Percentiles rank a stretch among this genome's conserved stretches.
phyloP scores from a whole-genome alignment of 225 moss, liverwort and hornwort species.

The Thuidium tamariscinum region DNA sequence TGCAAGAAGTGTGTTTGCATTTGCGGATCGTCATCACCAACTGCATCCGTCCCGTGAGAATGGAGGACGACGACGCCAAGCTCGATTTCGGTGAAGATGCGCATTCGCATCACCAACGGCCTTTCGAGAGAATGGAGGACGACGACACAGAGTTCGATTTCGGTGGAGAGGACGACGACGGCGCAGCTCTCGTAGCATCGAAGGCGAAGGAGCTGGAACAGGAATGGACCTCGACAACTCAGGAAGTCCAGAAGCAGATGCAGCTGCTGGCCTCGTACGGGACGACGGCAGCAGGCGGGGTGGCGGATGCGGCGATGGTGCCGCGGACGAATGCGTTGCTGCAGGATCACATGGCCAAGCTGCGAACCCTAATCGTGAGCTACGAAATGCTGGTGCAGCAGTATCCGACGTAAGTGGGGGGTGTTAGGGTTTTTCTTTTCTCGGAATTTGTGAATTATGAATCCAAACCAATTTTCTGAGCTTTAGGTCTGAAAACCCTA shows the following conservation, averaged over 20 bases:
- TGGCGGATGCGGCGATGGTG: slow-evolving; percentile 55
- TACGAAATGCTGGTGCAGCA: slow-evolving; percentile 75
- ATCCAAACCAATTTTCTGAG: neutral
- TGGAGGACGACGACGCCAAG: neutral
- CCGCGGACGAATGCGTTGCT: slow-evolving; percentile 77
- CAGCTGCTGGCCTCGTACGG: slow-evolving; percentile 55
- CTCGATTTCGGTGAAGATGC: slow-evolving; percentile 8
- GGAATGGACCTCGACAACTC: slow-evolving; percentile 32
- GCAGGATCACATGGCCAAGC: slow-evolving; percentile 62
- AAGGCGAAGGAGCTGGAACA: slow-evolving; percentile 30
- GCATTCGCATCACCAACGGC: neutral
- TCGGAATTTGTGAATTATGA: neutral
- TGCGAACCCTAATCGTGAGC: slow-evolving; percentile 55
- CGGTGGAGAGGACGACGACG: slow-evolving; percentile 16
- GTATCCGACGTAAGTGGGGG: slow-evolving; percentile 44
- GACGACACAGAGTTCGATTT: slow-evolving; percentile 7
- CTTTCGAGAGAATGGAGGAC: neutral
- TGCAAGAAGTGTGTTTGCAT: neutral
- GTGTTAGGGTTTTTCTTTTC: neutral
- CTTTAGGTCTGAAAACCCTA: slow-evolving; percentile 24
- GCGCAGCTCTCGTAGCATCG: neutral
- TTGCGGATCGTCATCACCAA: neutral
- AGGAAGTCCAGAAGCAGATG: slow-evolving; percentile 71
- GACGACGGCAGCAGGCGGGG: slow-evolving; percentile 16
- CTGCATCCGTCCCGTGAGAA: neutral